Base-by-base conservation (phyloP, 805 yeast species). In the Cyberlindnera mycetangii region DNA sequence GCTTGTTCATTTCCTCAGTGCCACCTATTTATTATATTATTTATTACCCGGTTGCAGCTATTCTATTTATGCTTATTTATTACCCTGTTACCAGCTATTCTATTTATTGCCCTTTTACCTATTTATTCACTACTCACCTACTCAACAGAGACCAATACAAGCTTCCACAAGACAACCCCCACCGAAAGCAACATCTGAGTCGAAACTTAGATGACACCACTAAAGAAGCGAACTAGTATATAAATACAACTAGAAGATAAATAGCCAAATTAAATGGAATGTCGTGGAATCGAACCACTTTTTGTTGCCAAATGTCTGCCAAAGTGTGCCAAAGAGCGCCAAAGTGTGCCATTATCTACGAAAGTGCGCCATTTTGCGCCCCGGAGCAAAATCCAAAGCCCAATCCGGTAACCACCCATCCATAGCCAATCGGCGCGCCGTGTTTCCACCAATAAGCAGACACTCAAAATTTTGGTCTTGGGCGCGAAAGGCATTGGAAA, bases 401-500 rank as follows among this genome's bases (percentile, higher is more conserved):
- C 17, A 11, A 35, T 18, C 6, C 12, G 28, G 44, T 5, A 28
- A 30, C 12, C 16, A 30, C 4, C 33, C 33, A 18, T 10, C 8
- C 17, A n/a, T 17, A 18, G 38, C 49, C 49, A 45, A 45, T 45
- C 24, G 42, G 45, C 35, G 35, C 37, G 39, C 32, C 49, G 43
- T 8, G 5, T 46, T 46, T 42, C 46, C 46, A 46, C 50, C 50
- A 42, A 46, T 42, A 46, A 46, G 47, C 50, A 39, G 38, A 46
- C 42, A 30, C 47, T 21, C 42, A 41, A 46, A 41, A 10, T 37
- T 25, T 32, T 16, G 14, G 17, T 8, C n/a, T n/a, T n/a, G 11
- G 24, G 17, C 37, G 25, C 27, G 25, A 7, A 14, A 20, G 31
- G 20, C 8, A 22, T 15, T 15, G 11, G 17, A 14, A n/a, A 24